Conservation (phyloP, 768 basidiomycete genomes). For the Phallus indusiatus region DNA sequence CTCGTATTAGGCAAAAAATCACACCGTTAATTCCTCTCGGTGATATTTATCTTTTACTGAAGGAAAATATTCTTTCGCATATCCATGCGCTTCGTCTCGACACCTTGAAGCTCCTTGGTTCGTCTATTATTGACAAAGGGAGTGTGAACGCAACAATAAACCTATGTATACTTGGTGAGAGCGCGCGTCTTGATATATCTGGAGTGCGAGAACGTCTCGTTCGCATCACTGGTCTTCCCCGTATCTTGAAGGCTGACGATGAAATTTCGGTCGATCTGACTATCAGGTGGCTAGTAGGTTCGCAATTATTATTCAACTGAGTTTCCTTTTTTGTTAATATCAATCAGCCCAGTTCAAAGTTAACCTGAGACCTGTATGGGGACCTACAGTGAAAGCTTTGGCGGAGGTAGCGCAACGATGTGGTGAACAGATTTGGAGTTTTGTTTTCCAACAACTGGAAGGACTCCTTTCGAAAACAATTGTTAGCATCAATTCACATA, state of each 20-base stretch:
- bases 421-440: conserved; percentile 61
- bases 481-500: not conserved
- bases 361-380: conserved; percentile 85
- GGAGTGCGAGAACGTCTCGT: conserved; percentile 81
- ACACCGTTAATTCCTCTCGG: conserved; percentile 25
- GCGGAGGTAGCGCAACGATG: conserved; percentile 42
- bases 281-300: conserved; percentile 66
- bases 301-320: conserved; percentile 13
- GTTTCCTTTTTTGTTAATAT: not conserved
- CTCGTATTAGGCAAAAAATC: conserved; percentile 10
- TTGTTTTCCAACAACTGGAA: conserved; percentile 57
- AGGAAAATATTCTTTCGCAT: conserved; percentile 58
- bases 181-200: conserved; percentile 65
- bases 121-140: conserved; percentile 31
- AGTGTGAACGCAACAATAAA: conserved; percentile 40
- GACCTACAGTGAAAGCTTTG: conserved; percentile 64
- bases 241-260: conserved; percentile 41
- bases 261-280: conserved; percentile 53
- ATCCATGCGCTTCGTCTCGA: conserved; percentile 55
- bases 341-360: conserved; percentile 82
- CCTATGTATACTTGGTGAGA: conserved; percentile 71
- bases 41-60: conserved; percentile 43
- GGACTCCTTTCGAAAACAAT: conserved; percentile 15
- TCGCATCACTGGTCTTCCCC: conserved; percentile 61
- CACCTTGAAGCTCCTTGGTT: conserved; percentile 53